These are phyloP conservation scores for Pinus taeda DNA, from an alignment of 75 land plant species.

Conservation along the genomic window DNA sequence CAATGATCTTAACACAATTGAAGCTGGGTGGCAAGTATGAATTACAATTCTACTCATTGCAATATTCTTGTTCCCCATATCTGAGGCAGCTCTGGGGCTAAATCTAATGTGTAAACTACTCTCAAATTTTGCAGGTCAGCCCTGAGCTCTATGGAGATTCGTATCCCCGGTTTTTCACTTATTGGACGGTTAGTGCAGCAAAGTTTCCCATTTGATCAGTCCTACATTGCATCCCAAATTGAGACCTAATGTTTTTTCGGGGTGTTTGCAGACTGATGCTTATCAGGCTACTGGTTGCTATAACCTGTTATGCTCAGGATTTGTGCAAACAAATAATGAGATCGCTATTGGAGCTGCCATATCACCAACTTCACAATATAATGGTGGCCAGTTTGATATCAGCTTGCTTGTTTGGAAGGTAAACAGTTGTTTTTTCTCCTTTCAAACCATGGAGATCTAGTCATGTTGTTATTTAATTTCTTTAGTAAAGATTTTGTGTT, in stretches of 20 bases:
- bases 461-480: not conserved
- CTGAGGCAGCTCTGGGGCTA: no score
- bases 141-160: conserved; percentile 88
- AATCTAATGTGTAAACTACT: no score
- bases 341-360: conserved; percentile 93
- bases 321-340: conserved; percentile 76
- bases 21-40: conserved; percentile 90
- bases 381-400: conserved; percentile 82
- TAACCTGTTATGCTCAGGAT: conserved; percentile 91
- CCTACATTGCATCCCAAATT: not conserved
- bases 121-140: conserved; percentile 58
- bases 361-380: conserved; percentile 60
- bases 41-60: not conserved
- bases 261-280: conserved; percentile 67
- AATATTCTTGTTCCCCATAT: not conserved
- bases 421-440: not conserved
- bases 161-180: conserved; percentile 84
- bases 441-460: not conserved
- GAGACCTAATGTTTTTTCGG: not conserved
- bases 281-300: conserved; percentile 94
- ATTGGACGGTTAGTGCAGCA: conserved; percentile 75
- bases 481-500: no score
- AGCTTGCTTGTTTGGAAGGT: conserved; percentile 89
- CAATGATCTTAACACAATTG: conserved; percentile 79
- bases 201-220: not conserved